Conservation (phyloP, 1,284 basidiomycete species). For the Microbotryomycetes sp. region DNA sequence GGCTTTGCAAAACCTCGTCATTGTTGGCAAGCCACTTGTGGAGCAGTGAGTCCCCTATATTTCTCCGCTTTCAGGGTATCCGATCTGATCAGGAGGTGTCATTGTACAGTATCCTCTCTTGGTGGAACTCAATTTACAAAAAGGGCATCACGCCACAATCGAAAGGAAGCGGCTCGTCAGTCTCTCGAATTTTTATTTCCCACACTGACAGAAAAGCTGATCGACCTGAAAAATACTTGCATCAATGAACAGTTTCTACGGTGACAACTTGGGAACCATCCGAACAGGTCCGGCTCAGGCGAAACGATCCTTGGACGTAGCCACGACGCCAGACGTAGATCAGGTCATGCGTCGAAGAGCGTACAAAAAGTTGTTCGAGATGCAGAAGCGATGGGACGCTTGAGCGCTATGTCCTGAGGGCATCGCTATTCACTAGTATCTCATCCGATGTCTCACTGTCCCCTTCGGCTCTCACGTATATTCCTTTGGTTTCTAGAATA, state of each 20-base stretch:
- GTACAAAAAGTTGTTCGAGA: too few species aligned
- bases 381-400: background rate
- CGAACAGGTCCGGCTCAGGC: conserved; percentile 15
- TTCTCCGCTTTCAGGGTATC: background rate
- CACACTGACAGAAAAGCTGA: background rate
- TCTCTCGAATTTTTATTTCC: background rate
- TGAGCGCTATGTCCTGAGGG: background rate
- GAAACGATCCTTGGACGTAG: too few species aligned
- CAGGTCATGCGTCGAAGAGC: too few species aligned
- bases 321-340: too few species aligned
- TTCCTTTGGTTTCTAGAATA: too few species aligned
- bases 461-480: too few species aligned
- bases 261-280: conserved; percentile 28
- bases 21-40: conserved; percentile 40
- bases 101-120: conserved; percentile 35
- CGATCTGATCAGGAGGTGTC: background rate
- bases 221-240: background rate
- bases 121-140: conserved; percentile 38
- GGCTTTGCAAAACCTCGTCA: conserved; percentile 39
- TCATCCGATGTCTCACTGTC: too few species aligned
- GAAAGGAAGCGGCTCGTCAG: conserved; percentile 17
- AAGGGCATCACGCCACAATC: conserved; percentile 37
- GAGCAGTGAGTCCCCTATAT: conserved; percentile 17
- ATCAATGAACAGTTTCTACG: conserved; percentile 16
- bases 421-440: too few species aligned